Base-by-base conservation (phyloP, 1,284 basidiomycete genomes). In the Microbotryum intermedium region DNA sequence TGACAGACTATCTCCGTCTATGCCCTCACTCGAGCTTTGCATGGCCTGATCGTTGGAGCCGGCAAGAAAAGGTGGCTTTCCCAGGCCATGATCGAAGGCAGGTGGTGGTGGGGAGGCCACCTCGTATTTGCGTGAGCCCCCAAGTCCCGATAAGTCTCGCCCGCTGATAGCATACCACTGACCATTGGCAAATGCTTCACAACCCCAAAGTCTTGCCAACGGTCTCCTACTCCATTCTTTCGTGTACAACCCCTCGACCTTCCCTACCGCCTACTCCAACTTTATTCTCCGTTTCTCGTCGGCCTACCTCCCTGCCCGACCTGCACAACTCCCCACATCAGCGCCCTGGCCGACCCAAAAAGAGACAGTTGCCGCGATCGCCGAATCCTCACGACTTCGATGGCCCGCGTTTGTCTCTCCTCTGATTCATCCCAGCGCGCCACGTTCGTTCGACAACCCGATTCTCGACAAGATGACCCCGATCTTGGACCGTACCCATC, bases 101-200 rank as follows among this genome's bases (percentile, higher is more conserved):
- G 50, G 18, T 58, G 57, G 57, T 58, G 57, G 57, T 58, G 42
- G 28, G 57, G 57, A 20, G 50, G 50, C 10, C 57, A 58, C 28
- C 18, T 58, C 3, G 21, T 58, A 10, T 58, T 58, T 39, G 57
- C 50, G 53, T 55, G 10, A 25, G 53, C 49, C 16, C 13, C 50
- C 45, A 46, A 46, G 7, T 45, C 23, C 25, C 45, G 11, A 30
- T 42, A 30, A 16, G 23, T 20, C 8, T 26, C 39, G n/a, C 13
- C 23, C 29, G 29, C 29, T 6, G 29, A 30, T 30, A 10, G 29
- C 29, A 30, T 10, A 30, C 25, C 16, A 0, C 21, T 25, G 21
- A 42, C n/a, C 4, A 43, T 1, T 39, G 29, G 6, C 10, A 10
- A 6, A 10, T 30, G 10, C 10, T 10, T 10, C 10, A 30, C 39